Evolutionary conservation across 352 stramenopile genomes (phyloP).

Genomic region (Elongisporangium anandrum): DNA sequence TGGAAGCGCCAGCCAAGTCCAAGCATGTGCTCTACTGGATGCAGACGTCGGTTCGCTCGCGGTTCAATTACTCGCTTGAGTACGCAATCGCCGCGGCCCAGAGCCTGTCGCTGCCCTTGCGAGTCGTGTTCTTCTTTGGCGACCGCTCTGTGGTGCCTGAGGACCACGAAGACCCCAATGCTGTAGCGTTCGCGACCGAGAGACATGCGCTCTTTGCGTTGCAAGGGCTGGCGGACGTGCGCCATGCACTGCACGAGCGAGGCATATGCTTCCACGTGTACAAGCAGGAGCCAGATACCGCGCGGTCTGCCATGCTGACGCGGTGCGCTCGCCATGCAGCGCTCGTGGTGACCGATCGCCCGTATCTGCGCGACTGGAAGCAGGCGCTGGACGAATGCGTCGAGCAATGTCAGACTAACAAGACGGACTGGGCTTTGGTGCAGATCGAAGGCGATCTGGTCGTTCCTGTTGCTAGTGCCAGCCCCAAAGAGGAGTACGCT

Average conservation of each 20-base stretch:
- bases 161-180: constrained; percentile 44
- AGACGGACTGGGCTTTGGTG: constrained; percentile 68
- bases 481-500: constrained; percentile 94
- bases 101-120: constrained; percentile 55
- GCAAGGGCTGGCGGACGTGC: constrained; percentile 52
- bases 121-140: constrained; percentile 70
- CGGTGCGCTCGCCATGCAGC: constrained; percentile 42
- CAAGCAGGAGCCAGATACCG: constrained; percentile 2
- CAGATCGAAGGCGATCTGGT: constrained; percentile 98
- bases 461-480: constrained; percentile 91
- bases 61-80: constrained; percentile 83
- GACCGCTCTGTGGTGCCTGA: constrained; percentile 37
- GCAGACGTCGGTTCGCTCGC: constrained; percentile 77
- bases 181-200: constrained; percentile 58
- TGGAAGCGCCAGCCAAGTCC: neutral
- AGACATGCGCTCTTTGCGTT: constrained; percentile 73
- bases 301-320: constrained; percentile 36
- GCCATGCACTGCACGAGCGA: constrained; percentile 31
- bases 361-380: constrained; percentile 61
- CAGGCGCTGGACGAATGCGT: constrained; percentile 42
- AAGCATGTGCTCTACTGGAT: constrained; percentile 84
- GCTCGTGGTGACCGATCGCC: constrained; percentile 72
- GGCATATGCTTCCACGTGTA: constrained; percentile 62
- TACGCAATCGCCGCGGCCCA: constrained; percentile 68
- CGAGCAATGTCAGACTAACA: constrained; percentile 14